Conservation (phyloP, 2,329 filamentous ascomycete genomes). For the Torrubiella hemipterigena region DNA sequence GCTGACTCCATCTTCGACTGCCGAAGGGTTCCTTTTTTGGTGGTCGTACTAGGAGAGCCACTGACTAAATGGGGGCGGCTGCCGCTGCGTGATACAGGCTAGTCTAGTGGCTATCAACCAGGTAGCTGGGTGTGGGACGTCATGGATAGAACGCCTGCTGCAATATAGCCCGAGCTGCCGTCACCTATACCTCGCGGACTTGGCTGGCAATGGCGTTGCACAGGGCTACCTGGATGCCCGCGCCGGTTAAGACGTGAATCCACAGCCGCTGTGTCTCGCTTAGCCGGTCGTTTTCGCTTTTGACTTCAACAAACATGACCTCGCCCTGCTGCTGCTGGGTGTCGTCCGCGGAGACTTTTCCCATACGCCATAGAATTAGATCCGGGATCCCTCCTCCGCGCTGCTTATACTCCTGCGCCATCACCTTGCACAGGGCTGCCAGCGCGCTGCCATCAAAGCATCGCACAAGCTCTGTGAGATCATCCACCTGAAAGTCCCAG, state of each 20-base stretch:
- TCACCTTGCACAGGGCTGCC: constrained; percentile 77
- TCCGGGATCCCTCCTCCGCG: constrained; percentile 84
- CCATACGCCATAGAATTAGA: constrained; percentile 69
- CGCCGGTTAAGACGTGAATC: constrained; percentile 85
- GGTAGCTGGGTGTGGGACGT: too few species aligned
- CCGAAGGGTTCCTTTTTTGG: too few species aligned
- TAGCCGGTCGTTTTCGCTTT: constrained; percentile 79
- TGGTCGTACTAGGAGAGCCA: too few species aligned
- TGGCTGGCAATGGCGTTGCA: constrained; percentile 51
- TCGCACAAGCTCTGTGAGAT: constrained; percentile 64
- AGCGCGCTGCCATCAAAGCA: constrained; percentile 76
- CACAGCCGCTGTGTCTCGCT: constrained; percentile 94
- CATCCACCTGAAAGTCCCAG: constrained; percentile 74
- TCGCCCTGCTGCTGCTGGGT: constrained; percentile 27
- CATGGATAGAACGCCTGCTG: too few species aligned
- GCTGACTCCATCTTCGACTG: too few species aligned
- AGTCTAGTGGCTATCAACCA: too few species aligned
- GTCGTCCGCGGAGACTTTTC: constrained; percentile 14
- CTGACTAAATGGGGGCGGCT: too few species aligned
- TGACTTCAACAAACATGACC: constrained; percentile 70
- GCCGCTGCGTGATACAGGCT: too few species aligned
- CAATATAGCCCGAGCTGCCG: too few species aligned
- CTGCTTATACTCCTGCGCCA: constrained; percentile 88
- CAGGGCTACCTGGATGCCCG: constrained; percentile 76
- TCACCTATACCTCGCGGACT: constrained; percentile 31